Evolutionary conservation across 176 grass and related monocot species (phyloP).

Genomic region (Ampelocalamus luodianensis): DNA sequence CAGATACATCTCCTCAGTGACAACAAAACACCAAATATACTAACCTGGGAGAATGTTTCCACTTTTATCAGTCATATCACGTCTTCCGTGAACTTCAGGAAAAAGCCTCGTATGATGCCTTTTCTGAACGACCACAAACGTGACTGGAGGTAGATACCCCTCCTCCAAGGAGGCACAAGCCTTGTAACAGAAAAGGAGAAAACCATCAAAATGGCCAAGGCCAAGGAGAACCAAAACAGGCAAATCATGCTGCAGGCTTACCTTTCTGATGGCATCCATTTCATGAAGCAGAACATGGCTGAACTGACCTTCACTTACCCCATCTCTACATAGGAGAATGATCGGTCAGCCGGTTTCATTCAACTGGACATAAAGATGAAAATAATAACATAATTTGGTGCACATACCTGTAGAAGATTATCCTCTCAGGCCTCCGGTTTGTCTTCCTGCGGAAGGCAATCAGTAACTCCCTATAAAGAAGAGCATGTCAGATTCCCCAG

Average conservation of each 20-base stretch:
- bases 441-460: slow-evolving; percentile 52
- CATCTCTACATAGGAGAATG: slow-evolving; percentile 35
- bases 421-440: slow-evolving; percentile 43
- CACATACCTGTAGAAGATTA: slow-evolving; percentile 72
- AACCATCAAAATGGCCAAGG: not conserved
- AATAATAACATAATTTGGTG: not conserved
- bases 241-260: slow-evolving; percentile 25
- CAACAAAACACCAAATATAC: slow-evolving; percentile 18
- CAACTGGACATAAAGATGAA: not conserved
- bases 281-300: slow-evolving; percentile 56
- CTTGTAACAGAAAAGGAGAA: slow-evolving; percentile 40
- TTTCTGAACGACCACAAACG: slow-evolving; percentile 90
- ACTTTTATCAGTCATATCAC: slow-evolving; percentile 68
- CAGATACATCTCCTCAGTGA: not conserved
- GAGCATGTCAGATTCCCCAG: slow-evolving; percentile 12
- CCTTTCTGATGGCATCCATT: slow-evolving; percentile 78
- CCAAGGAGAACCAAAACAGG: not conserved
- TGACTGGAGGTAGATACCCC: slow-evolving; percentile 66
- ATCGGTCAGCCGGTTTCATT: not conserved
- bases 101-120: slow-evolving; percentile 85
- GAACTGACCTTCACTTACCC: slow-evolving; percentile 45
- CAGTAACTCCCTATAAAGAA: slow-evolving; percentile 59
- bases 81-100: slow-evolving; percentile 60
- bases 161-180: slow-evolving; percentile 75
- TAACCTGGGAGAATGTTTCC: slow-evolving; percentile 87